Conservation (phyloP, 331 rosid species). For the Acacia pycnantha region DNA sequence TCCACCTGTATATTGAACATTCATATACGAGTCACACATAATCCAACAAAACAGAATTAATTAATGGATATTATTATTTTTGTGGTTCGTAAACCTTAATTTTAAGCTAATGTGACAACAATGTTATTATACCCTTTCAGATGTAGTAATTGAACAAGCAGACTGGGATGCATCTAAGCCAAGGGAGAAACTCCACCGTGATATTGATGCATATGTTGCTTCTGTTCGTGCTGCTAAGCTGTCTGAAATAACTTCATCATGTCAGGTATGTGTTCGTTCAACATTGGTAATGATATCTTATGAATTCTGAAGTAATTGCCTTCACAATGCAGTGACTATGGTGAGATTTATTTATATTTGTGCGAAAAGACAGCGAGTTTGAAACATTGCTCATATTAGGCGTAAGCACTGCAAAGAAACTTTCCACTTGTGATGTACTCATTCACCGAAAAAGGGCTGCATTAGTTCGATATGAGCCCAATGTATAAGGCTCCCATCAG, state of each 20-base stretch:
- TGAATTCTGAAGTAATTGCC: conserved; percentile 11
- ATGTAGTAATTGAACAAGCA: conserved; percentile 71
- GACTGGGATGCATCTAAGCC: conserved; percentile 84
- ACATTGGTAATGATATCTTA: conserved; percentile 19
- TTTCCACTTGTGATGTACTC: background rate
- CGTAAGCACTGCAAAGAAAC: background rate
- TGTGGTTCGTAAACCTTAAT: conserved; percentile 11
- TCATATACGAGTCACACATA: too few relatives aligned
- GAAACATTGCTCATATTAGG: background rate
- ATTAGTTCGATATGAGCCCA: too few relatives aligned
- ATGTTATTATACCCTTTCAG: conserved; percentile 51
- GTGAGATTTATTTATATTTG: conserved; percentile 12
- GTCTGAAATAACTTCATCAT: conserved; percentile 66
- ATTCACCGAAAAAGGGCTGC: too few relatives aligned
- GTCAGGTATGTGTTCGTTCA: conserved; percentile 54
- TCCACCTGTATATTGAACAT: too few relatives aligned
- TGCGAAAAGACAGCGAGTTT: background rate
- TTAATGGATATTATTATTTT: background rate
- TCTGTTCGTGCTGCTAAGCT: conserved; percentile 72
- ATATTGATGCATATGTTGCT: conserved; percentile 74
- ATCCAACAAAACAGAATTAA: background rate
- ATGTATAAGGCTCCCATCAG: too few relatives aligned
- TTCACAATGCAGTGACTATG: conserved; percentile 8
- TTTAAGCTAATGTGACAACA: conserved; percentile 26
- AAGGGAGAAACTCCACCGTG: conserved; percentile 87